phyloP scores from a whole-genome alignment of 2,329 filamentous ascomycete genomes.

The Alternaria consortialis region DNA sequence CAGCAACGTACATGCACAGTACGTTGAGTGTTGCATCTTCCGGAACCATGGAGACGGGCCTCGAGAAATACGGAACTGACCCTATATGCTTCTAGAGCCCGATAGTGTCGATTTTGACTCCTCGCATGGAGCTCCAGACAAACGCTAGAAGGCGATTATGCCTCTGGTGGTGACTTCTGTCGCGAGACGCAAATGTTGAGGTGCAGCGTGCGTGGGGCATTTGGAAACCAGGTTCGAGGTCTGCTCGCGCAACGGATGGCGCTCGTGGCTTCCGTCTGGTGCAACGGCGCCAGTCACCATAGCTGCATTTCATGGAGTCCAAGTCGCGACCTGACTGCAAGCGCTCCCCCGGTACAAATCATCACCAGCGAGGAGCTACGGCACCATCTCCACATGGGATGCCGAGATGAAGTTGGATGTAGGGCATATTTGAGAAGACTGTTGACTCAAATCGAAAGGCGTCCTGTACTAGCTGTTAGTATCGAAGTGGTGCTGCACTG shows the following conservation, averaged over 20 bases:
- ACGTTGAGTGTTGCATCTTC: background rate
- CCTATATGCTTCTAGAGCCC: background rate
- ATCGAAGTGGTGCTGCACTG: slow-evolving; percentile 36
- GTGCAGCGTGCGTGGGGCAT: slow-evolving; percentile 22
- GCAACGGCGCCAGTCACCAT: slow-evolving; percentile 35
- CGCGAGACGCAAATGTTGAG: background rate
- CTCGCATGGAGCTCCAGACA: background rate
- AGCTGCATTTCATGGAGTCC: slow-evolving; percentile 16
- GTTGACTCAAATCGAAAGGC: slow-evolving; percentile 20
- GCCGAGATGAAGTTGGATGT: slow-evolving; percentile 10
- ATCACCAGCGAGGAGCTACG: slow-evolving; percentile 14
- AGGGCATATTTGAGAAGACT: slow-evolving; percentile 14
- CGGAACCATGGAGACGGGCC: background rate
- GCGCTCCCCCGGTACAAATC: slow-evolving; percentile 11
- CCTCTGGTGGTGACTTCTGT: background rate
- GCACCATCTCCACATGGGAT: slow-evolving; percentile 9
- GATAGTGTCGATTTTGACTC: background rate
- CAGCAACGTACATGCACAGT: background rate
- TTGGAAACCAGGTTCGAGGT: slow-evolving; percentile 33
- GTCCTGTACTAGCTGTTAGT: slow-evolving; percentile 6
- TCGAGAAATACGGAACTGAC: background rate
- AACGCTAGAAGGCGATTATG: background rate
- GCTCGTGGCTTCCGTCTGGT: slow-evolving; percentile 39
- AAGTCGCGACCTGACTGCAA: slow-evolving; percentile 19
- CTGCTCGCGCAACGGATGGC: slow-evolving; percentile 40